These are phyloP conservation scores for Dendrostoma leiphaemia DNA, from an alignment of 2,329 filamentous ascomycete genomes.

Conservation along the genomic window DNA sequence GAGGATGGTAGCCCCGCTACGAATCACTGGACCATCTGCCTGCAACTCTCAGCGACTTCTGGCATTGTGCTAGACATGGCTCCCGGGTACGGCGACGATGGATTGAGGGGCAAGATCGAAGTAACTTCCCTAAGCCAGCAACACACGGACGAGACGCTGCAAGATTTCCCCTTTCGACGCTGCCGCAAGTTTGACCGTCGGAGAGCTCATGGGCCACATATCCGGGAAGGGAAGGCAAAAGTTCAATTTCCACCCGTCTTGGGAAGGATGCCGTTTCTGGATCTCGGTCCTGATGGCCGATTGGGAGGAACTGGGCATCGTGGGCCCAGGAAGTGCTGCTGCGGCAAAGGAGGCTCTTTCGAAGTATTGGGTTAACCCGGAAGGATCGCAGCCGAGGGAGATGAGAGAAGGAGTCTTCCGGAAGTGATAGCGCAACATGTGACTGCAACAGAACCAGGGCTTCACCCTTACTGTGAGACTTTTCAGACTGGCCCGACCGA, in stretches of 20 bases:
- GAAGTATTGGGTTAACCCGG: conserved; percentile 1
- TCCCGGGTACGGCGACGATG: not conserved
- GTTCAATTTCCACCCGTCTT: not conserved
- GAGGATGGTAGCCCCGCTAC: not conserved
- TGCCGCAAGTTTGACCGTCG: not conserved
- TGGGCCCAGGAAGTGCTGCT: not conserved
- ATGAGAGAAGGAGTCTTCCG: conserved; percentile 1
- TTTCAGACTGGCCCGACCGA: too few relatives aligned
- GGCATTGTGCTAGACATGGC: conserved; percentile 4
- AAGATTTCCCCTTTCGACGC: not conserved
- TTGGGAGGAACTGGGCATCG: not conserved
- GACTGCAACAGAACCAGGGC: too few relatives aligned
- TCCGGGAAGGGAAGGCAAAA: not conserved
- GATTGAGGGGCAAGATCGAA: not conserved
- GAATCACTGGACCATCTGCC: not conserved
- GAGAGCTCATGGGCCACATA: not conserved
- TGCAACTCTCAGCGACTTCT: not conserved
- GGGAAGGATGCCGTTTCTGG: conserved; percentile 7
- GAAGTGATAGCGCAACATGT: not conserved
- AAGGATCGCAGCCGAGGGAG: conserved; percentile 1
- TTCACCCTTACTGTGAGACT: too few relatives aligned
- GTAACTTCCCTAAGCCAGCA: not conserved
- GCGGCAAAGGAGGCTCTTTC: not conserved
- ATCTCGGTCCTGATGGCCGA: conserved; percentile 1
- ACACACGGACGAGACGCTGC: not conserved